phyloP scores from a whole-genome alignment of 1,284 basidiomycete species.

The Wallemia hederae region DNA sequence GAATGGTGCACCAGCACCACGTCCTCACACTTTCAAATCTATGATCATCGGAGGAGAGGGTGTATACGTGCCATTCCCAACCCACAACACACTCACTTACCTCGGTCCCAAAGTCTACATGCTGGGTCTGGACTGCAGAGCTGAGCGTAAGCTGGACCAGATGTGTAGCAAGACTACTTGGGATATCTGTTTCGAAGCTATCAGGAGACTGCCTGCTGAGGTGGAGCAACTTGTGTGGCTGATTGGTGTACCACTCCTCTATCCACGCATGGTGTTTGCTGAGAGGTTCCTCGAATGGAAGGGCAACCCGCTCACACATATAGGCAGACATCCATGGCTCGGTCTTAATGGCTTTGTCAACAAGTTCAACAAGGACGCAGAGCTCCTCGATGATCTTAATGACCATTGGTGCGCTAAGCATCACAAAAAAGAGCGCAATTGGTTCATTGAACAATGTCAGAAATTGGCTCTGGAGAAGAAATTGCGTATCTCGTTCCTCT shows the following conservation, averaged over 20 bases:
- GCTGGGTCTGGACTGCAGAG: conserved; percentile 47
- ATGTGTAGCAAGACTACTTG: conserved; percentile 48
- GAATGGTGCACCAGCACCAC: conserved; percentile 9
- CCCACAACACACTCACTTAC: conserved; percentile 48
- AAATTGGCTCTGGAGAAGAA: conserved; percentile 29
- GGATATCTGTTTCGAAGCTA: conserved; percentile 30
- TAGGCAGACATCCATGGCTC: conserved; percentile 14
- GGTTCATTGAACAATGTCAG: conserved; percentile 53
- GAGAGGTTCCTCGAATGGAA: conserved; percentile 40
- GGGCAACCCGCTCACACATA: conserved; percentile 41
- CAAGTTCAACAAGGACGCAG: conserved; percentile 70
- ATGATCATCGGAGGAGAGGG: conserved; percentile 44
- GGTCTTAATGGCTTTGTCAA: conserved; percentile 55
- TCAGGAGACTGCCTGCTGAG: conserved; percentile 23
- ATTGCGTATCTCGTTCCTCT: conserved; percentile 49
- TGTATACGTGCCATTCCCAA: conserved; percentile 43
- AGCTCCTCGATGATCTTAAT: conserved; percentile 50
- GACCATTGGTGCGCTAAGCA: conserved; percentile 16
- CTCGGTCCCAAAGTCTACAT: conserved; percentile 16
- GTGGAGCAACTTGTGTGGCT: conserved; percentile 58
- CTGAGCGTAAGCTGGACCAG: conserved; percentile 52
- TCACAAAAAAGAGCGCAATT: conserved; percentile 61
- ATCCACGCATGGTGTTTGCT: conserved; percentile 75
- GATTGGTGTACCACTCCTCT: conserved; percentile 56
- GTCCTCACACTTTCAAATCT: conserved; percentile 33